Evolutionary conservation across 768 basidiomycete species (phyloP).

Genomic region (Leucosporidium creatinivorum): DNA sequence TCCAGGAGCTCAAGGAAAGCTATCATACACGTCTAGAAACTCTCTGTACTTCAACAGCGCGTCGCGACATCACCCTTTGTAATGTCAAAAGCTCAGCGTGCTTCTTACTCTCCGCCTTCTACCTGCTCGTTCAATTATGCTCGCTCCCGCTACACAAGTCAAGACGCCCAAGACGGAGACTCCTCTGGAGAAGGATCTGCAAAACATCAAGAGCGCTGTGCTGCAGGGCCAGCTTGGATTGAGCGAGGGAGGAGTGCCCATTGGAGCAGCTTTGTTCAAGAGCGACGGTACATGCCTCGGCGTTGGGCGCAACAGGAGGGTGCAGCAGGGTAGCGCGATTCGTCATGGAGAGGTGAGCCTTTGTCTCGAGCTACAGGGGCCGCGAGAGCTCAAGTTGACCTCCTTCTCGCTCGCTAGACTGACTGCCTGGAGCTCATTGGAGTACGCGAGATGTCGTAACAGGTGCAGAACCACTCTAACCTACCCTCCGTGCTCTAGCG

Average conservation of each 20-base stretch:
- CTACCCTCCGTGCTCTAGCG: not conserved
- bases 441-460: constrained; percentile 3
- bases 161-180: constrained; percentile 31
- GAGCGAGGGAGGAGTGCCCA: constrained; percentile 56
- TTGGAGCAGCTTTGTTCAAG: constrained; percentile 51
- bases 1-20: too few relatives aligned
- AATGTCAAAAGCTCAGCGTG: not conserved
- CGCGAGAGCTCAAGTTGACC: not conserved
- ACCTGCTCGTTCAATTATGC: constrained; percentile 4
- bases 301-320: constrained; percentile 47
- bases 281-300: constrained; percentile 42
- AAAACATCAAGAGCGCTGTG: constrained; percentile 36
- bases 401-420: constrained; percentile 16
- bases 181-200: constrained; percentile 24
- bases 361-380: not conserved
- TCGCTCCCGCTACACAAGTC: constrained; percentile 5
- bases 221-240: constrained; percentile 49
- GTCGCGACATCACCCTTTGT: too few relatives aligned
- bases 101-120: constrained; percentile 9
- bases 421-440: constrained; percentile 54
- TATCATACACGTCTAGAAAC: too few relatives aligned
- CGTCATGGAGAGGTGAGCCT: constrained; percentile 48
- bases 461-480: constrained; percentile 12
- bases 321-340: constrained; percentile 48
- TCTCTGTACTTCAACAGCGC: too few relatives aligned